A percentile compares a stretch with the other conserved stretches of the same genome.
phyloP scores from a whole-genome alignment of 495 filamentous ascomycete genomes.

The Alectoria sarmentosa region DNA sequence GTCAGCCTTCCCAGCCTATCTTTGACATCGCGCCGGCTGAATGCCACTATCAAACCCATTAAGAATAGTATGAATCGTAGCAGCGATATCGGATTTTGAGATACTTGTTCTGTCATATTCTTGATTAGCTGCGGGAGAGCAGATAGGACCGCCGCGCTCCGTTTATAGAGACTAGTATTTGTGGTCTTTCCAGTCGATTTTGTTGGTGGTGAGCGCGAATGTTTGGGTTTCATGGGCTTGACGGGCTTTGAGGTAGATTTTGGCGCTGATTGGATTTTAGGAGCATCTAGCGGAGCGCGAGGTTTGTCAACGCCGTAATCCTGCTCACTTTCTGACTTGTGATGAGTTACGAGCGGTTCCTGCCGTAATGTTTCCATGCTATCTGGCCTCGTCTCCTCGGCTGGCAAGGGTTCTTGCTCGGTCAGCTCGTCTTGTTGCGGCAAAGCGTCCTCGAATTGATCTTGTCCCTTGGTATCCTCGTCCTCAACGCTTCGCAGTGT shows the following conservation, averaged over 20 bases:
- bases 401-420: slow-evolving; percentile 20
- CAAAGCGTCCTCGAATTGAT: slow-evolving; percentile 61
- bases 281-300: neutral
- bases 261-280: slow-evolving; percentile 13
- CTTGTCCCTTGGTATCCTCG: slow-evolving; percentile 44
- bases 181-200: slow-evolving; percentile 32
- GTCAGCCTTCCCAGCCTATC: slow-evolving; percentile 64
- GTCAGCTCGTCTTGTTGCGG: slow-evolving; percentile 47
- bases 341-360: slow-evolving; percentile 37
- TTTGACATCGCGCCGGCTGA: slow-evolving; percentile 66
- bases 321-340: slow-evolving; percentile 45
- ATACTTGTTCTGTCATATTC: slow-evolving; percentile 54
- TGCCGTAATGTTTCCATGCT: slow-evolving; percentile 30
- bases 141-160: slow-evolving; percentile 42
- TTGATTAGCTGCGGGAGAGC: slow-evolving; percentile 56
- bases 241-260: slow-evolving; percentile 8
- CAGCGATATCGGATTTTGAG: slow-evolving; percentile 65
- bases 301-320: slow-evolving; percentile 49
- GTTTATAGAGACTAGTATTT: slow-evolving; percentile 39
- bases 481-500: slow-evolving; percentile 52
- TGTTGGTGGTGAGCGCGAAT: slow-evolving; percentile 26
- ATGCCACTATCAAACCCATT: slow-evolving; percentile 68
- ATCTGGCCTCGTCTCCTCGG: slow-evolving; percentile 2
- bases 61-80: slow-evolving; percentile 74
- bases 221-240: slow-evolving; percentile 10